Evolutionary conservation across 345 rosid species (phyloP).

Genomic region (Eucalyptus dawsonii): DNA sequence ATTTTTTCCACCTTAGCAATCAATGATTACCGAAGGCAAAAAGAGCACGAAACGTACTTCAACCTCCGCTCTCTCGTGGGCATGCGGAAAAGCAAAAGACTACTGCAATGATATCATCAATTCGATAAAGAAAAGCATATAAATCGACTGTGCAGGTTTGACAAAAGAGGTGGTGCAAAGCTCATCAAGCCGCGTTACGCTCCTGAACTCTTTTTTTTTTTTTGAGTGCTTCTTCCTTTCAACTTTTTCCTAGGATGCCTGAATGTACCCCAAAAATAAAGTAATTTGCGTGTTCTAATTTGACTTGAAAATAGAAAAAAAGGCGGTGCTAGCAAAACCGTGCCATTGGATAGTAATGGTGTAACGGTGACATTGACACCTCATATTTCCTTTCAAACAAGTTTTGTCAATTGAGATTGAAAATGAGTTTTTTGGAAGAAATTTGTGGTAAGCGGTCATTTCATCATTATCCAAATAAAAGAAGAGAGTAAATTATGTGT

Average conservation of each 20-base stretch:
- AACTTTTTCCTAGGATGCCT: background rate
- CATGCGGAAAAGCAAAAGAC: background rate
- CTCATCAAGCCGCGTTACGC: background rate
- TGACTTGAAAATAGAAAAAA: background rate
- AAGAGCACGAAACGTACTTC: background rate
- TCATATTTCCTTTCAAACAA: background rate
- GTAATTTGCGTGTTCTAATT: background rate
- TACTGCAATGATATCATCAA: background rate
- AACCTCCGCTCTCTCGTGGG: background rate
- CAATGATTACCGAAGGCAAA: background rate
- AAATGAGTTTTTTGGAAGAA: background rate
- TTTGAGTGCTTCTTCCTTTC: background rate
- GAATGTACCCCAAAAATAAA: background rate
- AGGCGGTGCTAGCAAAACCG: background rate
- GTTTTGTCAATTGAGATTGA: background rate
- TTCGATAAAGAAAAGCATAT: background rate
- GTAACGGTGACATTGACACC: background rate
- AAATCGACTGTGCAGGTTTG: background rate
- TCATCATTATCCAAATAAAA: background rate
- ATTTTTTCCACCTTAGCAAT: background rate
- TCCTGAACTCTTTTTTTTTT: background rate
- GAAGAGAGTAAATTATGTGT: background rate
- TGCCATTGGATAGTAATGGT: background rate
- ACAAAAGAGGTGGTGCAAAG: background rate
- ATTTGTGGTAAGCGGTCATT: background rate